Evolutionary conservation across 768 basidiomycete species (phyloP).

Genomic region (Daedalea quercina): DNA sequence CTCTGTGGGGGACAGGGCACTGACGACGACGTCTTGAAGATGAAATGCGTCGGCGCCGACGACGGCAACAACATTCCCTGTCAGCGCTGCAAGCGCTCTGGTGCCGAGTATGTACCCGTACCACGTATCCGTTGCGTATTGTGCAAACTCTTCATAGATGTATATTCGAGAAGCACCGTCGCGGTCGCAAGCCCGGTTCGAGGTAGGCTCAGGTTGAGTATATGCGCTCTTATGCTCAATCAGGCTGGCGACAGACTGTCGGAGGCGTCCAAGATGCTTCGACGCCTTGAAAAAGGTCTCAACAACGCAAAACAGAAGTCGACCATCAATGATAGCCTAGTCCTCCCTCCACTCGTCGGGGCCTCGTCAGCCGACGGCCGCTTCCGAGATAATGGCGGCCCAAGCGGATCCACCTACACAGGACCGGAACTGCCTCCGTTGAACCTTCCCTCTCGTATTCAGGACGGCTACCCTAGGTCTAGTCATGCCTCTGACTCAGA

Average conservation of each 20-base stretch:
- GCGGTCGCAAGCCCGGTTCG: conserved; percentile 84
- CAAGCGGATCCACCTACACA: conserved; percentile 29
- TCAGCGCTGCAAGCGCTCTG: conserved; percentile 79
- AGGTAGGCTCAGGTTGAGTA: conserved; percentile 45
- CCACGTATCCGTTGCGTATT: conserved; percentile 11
- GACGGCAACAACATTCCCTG: conserved; percentile 68
- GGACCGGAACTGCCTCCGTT: conserved; percentile 45
- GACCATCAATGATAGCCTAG: conserved; percentile 21
- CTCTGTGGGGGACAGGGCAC: conserved; percentile 12
- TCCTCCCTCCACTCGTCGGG: conserved; percentile 17
- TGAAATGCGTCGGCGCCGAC: conserved; percentile 89
- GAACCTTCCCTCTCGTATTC: conserved; percentile 25
- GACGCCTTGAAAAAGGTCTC: conserved; percentile 78
- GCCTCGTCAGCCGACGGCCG: conserved; percentile 12
- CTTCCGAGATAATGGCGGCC: conserved; percentile 19
- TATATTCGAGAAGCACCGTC: conserved; percentile 83
- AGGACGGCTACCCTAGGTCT: conserved; percentile 1
- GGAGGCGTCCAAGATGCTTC: conserved; percentile 85
- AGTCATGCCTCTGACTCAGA: conserved; percentile 9
- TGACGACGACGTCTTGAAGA: conserved; percentile 36
- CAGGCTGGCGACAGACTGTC: conserved; percentile 49
- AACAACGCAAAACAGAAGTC: conserved; percentile 74
- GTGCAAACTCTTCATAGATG: conserved; percentile 40
- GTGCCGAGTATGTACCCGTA: conserved; percentile 51
- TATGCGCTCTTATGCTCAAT: conserved; percentile 1